Evolutionary conservation across 2,329 filamentous ascomycete species (phyloP), one percentile per base, ranked within the genome.

Genomic region (Neofusicoccum sp.): DNA sequence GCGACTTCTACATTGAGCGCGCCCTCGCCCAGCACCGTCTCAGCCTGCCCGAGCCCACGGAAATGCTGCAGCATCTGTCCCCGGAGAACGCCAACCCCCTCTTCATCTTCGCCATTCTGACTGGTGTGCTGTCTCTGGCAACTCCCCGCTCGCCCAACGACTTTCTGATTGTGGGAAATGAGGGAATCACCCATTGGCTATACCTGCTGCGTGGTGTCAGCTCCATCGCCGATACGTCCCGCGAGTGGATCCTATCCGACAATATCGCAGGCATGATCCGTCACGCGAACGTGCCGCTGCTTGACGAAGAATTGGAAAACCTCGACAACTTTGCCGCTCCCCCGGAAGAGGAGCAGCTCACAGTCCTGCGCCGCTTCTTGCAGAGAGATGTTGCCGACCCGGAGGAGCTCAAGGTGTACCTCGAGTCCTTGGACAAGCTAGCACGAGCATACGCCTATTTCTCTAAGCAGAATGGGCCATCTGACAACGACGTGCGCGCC

Each of bases 341-440:
- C 28, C 36, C 11, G 38, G 68, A 75, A 30, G 69, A 71, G 36
- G 70, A 72, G 26, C 67, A 70, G n/a, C 62, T 77, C 5, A 65
- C 67, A 2, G 66, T 14, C 16, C n/a, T 58, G 56, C 31, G 44
- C 2, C 41, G 44, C 20, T 58, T 48, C 31, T n/a, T 56, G 51
- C 51, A 56, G 51, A 38, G 51, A 38, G 51, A 56, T 11, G 28
- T 56, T 2, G 4, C 28, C 5, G n/a, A 54, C 4, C 26, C 14
- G 8, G 38, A 56, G 6, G 51, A 56, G 51, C 38, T 43, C 8
- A 30, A 11, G 26, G 38, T 56, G 28, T 56, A 43, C 26, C 51
- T 56, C n/a, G 51, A 56, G n/a, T n/a, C 51, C 6, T 24, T 38
- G 14, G 51, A 56, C n/a, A 56, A 56, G 51, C 38, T 56, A 9